These are phyloP conservation scores for Arthrobotrys musiformis DNA, from an alignment of 2,329 filamentous ascomycete species.

Conservation along the genomic window DNA sequence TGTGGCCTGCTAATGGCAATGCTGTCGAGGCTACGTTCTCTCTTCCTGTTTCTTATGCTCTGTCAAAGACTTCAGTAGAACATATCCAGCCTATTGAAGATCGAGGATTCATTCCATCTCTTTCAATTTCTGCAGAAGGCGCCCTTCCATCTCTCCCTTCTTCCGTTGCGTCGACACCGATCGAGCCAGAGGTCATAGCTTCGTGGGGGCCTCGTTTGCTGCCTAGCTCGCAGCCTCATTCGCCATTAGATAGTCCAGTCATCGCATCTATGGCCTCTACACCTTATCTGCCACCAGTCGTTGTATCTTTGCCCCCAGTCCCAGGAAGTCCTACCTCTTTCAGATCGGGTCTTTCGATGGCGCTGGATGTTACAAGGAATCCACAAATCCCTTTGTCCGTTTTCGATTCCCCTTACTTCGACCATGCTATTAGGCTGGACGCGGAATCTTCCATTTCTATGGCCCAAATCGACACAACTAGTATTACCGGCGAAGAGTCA, in stretches of 20 bases:
- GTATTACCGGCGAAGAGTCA: not conserved
- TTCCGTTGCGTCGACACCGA: not conserved
- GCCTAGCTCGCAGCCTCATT: constrained; percentile 31
- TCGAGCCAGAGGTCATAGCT: not conserved
- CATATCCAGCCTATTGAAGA: not conserved
- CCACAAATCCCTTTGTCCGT: not conserved
- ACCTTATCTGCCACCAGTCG: not conserved
- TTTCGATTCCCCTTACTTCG: constrained; percentile 12
- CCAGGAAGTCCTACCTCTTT: constrained; percentile 5
- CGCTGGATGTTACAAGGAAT: not conserved
- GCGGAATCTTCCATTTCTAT: not conserved
- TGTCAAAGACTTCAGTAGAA: not conserved
- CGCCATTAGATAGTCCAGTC: constrained; percentile 9
- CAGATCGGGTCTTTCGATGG: not conserved
- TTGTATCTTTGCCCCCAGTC: not conserved
- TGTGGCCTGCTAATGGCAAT: not conserved
- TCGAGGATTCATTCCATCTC: not conserved
- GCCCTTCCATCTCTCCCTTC: not conserved
- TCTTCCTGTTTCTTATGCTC: constrained; percentile 1
- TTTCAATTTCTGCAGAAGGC: not conserved
- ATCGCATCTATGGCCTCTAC: not conserved
- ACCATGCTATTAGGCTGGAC: not conserved
- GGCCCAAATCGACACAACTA: not conserved
- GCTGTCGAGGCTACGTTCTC: not conserved
- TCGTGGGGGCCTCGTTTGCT: not conserved